Percentiles rank a stretch among this genome's conserved stretches.
Evolutionary conservation across 2,329 filamentous ascomycete species (phyloP).

Genomic region (Sporothrix brunneoviolacea): DNA sequence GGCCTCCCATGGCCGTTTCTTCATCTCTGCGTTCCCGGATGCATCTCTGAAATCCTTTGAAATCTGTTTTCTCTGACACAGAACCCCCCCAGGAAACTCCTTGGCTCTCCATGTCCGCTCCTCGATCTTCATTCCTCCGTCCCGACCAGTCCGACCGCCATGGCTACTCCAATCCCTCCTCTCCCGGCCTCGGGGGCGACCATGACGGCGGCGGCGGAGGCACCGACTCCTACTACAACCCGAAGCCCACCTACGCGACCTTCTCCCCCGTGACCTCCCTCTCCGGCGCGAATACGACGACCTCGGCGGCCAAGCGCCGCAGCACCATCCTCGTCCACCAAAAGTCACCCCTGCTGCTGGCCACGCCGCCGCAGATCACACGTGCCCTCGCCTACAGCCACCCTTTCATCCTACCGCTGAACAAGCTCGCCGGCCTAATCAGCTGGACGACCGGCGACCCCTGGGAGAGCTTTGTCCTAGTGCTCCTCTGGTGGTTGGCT

Average conservation of each 20-base stretch:
- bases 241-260: constrained; percentile 70
- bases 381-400: constrained; percentile 92
- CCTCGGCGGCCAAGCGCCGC: constrained; percentile 63
- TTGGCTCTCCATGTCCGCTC: constrained; percentile 49
- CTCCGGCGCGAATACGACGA: constrained; percentile 45
- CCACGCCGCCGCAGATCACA: constrained; percentile 91
- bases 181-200: constrained; percentile 8
- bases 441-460: constrained; percentile 93
- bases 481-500: constrained; percentile 77
- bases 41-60: constrained; percentile 4
- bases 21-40: background rate
- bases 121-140: constrained; percentile 29
- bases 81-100: constrained; percentile 39
- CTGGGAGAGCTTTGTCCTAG: constrained; percentile 92
- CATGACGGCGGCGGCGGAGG: constrained; percentile 21
- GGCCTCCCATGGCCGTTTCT: constrained; percentile 1
- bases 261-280: constrained; percentile 82
- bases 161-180: constrained; percentile 21
- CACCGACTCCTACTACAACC: constrained; percentile 28
- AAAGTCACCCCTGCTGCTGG: constrained; percentile 86
- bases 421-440: constrained; percentile 74
- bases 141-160: constrained; percentile 24
- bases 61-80: background rate
- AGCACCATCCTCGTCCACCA: constrained; percentile 94
- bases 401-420: constrained; percentile 84